Evolutionary conservation across 495 filamentous ascomycete genomes (phyloP), one percentile per base, ranked within the genome.

Genomic region (Coniosporium apollinis): DNA sequence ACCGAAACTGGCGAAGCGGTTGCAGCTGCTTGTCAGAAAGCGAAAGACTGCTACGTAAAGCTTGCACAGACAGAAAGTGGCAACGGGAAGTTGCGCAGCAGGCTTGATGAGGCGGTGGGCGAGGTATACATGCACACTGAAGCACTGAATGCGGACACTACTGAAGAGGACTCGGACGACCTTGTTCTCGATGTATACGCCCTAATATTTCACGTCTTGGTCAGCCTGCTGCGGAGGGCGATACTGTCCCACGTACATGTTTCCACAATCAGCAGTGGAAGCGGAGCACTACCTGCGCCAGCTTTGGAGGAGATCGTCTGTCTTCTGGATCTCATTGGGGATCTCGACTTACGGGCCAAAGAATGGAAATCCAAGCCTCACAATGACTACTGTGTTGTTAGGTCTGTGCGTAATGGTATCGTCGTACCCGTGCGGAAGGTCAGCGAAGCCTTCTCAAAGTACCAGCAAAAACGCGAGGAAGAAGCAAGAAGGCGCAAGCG

Each of bases 191-290:
- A 36, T 19, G 45, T 45, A 20, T 46, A 48, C 31, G 22, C 19
- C 16, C 42, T 45, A 26, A 26, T 41, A 17, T 39, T 45, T n/a
- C 42, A 38, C 5, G 22, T 29, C 4, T 29, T 51, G 19, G 28
- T 43, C 6, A 11, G 20, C 26, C 38, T 48, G 2, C 10, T 48
- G 5, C 2, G 19, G 11, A 10, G 20, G 4, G 28, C 26, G 10
- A 14, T 47, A 3, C n/a, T 1, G 2, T 15, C 9, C 41, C 45
- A 47, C 33, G 36, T 38, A 21, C 10, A 9, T 7, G 8, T 19
- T 15, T 38, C 34, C 28, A 18, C 28, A n/a, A 26, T 17, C 15
- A 1, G 28, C 22, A 4, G 13, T 9, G 4, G 13, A 30, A n/a
- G n/a, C n/a, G n/a, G 4, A 22, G 18, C 16, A 9, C 41, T 13